Percentiles rank a stretch among this genome's conserved stretches.
Evolutionary conservation across 2,329 filamentous ascomycete genomes (phyloP).

Genomic region (Fusarium sp.): DNA sequence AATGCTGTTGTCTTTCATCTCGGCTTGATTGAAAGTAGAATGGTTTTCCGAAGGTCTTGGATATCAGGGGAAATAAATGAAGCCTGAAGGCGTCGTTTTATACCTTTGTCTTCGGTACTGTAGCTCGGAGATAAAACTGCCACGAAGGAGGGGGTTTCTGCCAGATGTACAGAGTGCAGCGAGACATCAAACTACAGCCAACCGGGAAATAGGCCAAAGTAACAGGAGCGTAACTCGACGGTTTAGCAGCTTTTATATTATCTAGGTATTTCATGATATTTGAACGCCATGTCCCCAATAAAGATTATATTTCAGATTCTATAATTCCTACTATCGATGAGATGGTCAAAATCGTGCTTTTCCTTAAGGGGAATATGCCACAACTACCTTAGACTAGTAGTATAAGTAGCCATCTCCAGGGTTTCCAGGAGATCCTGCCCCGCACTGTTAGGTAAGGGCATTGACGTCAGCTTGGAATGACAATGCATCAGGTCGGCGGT

Average conservation of each 20-base stretch:
- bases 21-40: constrained; percentile 9
- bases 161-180: background rate
- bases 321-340: background rate
- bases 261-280: background rate
- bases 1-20: constrained; percentile 54
- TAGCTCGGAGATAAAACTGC: constrained; percentile 29
- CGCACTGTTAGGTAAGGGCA: background rate
- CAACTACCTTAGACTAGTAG: background rate
- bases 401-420: background rate
- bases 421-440: background rate
- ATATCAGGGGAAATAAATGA: background rate
- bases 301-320: background rate
- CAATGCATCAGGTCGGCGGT: constrained; percentile 4
- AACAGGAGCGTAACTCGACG: background rate
- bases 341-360: background rate
- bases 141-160: background rate
- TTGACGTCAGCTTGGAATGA: constrained; percentile 11
- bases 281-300: background rate
- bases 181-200: background rate
- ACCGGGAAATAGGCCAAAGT: background rate
- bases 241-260: background rate
- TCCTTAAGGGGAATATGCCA: background rate
- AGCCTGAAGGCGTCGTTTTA: background rate
- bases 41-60: background rate
- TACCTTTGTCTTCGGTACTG: constrained; percentile 12